phyloP scores from a whole-genome alignment of 2,329 filamentous ascomycete genomes.

The Aureobasidium uvarum region DNA sequence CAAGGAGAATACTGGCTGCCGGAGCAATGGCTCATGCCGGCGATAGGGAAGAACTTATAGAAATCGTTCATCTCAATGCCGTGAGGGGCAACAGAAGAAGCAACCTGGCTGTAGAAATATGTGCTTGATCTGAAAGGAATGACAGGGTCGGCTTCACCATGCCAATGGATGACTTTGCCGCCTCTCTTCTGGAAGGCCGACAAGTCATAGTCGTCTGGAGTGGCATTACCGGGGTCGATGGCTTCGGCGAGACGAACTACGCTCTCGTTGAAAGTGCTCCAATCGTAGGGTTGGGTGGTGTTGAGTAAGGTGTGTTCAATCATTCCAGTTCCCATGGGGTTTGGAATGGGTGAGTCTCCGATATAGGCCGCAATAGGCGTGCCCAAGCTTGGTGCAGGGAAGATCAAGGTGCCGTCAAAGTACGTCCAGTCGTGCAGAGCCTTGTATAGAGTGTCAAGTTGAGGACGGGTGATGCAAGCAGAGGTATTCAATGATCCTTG shows the following conservation, averaged over 20 bases:
- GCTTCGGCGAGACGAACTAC: slow-evolving; percentile 43
- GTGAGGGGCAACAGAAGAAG: slow-evolving; percentile 37
- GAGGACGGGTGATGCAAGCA: slow-evolving; percentile 47
- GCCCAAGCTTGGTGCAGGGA: slow-evolving; percentile 49
- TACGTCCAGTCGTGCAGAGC: slow-evolving; percentile 46
- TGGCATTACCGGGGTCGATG: slow-evolving; percentile 41
- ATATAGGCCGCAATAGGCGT: slow-evolving; percentile 41
- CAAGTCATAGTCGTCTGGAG: slow-evolving; percentile 39
- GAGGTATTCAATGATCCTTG: slow-evolving; percentile 39
- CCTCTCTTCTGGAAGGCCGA: slow-evolving; percentile 42
- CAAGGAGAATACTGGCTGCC: slow-evolving; percentile 35
- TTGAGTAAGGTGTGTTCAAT: slow-evolving; percentile 34
- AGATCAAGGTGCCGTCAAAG: slow-evolving; percentile 45
- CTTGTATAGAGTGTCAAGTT: slow-evolving; percentile 46
- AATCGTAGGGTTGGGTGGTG: slow-evolving; percentile 39
- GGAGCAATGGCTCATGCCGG: slow-evolving; percentile 55
- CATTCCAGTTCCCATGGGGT: slow-evolving; percentile 3
- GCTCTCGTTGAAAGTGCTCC: slow-evolving; percentile 45
- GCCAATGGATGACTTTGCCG: slow-evolving; percentile 48
- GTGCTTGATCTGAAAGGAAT: slow-evolving; percentile 49
- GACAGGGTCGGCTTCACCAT: slow-evolving; percentile 46
- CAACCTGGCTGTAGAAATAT: slow-evolving; percentile 51
- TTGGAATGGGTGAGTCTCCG: background rate
- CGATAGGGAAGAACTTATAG: slow-evolving; percentile 53
- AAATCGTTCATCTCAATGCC: slow-evolving; percentile 41